These are phyloP conservation scores for Malassezia brasiliensis DNA, from an alignment of 1,284 basidiomycete species.

Conservation along the genomic window DNA sequence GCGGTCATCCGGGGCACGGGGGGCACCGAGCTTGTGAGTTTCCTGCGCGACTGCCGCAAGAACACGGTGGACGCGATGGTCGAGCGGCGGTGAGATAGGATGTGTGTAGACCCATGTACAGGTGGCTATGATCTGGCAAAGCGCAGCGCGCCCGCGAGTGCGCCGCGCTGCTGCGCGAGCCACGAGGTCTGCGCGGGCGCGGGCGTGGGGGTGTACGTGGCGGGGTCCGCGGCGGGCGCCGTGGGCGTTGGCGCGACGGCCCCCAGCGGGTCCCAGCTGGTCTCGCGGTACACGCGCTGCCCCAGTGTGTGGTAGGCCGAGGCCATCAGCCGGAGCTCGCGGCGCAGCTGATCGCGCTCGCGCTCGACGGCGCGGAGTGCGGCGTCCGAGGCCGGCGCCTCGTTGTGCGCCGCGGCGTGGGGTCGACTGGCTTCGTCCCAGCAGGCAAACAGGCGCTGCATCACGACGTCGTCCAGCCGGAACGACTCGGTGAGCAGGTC, in stretches of 20 bases:
- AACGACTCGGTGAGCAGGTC: constrained; percentile 10
- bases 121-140: background rate
- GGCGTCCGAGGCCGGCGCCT: background rate
- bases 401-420: background rate
- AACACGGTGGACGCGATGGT: constrained; percentile 38
- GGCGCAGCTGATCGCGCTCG: constrained; percentile 12
- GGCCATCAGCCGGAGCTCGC: constrained; percentile 13
- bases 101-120: no score
- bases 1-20: constrained; percentile 33
- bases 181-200: background rate
- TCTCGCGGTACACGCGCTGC: constrained; percentile 4
- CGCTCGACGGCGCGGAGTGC: background rate
- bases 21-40: constrained; percentile 38
- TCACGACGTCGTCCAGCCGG: constrained; percentile 5
- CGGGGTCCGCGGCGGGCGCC: background rate
- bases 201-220: background rate
- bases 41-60: constrained; percentile 34
- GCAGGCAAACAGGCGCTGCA: constrained; percentile 1
- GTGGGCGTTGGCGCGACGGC: background rate
- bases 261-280: background rate
- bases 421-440: background rate
- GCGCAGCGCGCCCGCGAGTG: constrained; percentile 4
- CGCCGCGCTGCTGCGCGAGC: constrained; percentile 14
- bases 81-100: background rate
- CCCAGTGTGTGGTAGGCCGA: constrained; percentile 15